Evolutionary conservation across 805 yeast species (phyloP).

Genomic region (Suhomyces sp.): DNA sequence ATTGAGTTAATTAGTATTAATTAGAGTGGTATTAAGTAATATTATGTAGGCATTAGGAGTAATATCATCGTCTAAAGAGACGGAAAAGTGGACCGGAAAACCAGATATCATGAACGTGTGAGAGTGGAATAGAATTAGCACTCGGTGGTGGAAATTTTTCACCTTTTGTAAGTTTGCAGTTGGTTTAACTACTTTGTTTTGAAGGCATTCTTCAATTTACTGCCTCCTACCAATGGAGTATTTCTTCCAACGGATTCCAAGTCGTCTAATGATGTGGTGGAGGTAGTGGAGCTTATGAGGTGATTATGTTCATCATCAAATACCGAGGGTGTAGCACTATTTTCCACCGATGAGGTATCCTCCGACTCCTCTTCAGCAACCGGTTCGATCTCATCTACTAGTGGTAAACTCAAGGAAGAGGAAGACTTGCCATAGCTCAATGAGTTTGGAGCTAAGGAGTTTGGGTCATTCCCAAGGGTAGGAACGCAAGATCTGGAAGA

Average conservation of each 20-base stretch:
- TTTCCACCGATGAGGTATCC: slow-evolving; percentile 29
- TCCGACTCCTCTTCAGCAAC: slow-evolving; percentile 8
- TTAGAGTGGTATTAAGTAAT: not conserved
- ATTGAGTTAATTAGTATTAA: not conserved
- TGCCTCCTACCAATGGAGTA: not conserved
- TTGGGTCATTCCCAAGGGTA: not conserved
- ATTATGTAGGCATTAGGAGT: not conserved
- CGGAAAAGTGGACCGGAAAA: not conserved
- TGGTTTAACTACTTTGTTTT: not conserved
- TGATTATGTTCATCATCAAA: slow-evolving; percentile 27
- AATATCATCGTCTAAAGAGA: not conserved
- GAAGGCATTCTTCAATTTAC: not conserved
- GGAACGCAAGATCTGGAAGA: slow-evolving; percentile 20
- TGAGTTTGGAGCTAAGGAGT: slow-evolving; percentile 7
- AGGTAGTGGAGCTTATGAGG: slow-evolving; percentile 29
- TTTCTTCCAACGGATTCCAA: slow-evolving; percentile 4
- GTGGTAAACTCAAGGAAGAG: slow-evolving; percentile 5
- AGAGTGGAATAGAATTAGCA: not conserved
- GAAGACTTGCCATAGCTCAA: slow-evolving; percentile 15
- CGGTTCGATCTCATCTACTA: not conserved
- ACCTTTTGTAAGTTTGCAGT: not conserved
- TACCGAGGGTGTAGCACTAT: slow-evolving; percentile 39
- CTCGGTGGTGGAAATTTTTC: not conserved
- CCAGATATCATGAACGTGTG: not conserved
- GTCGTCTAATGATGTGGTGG: slow-evolving; percentile 37